Percentiles rank a stretch among this genome's conserved stretches.
phyloP scores from a whole-genome alignment of 257 asterid genomes.

The Euphrasia confusa region DNA sequence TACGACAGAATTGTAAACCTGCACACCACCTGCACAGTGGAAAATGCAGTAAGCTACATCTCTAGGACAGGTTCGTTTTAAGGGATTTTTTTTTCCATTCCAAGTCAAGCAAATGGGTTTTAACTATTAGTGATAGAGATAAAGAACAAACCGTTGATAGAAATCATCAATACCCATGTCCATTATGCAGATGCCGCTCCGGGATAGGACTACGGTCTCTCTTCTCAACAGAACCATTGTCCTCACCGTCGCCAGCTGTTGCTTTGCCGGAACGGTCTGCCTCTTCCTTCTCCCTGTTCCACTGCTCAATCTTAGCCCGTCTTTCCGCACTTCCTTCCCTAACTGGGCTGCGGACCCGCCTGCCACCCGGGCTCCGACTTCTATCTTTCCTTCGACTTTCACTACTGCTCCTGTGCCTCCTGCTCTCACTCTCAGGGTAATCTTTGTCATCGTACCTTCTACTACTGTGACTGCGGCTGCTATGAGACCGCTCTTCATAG shows the following conservation, averaged over 20 bases:
- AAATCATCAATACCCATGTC: constrained; percentile 40
- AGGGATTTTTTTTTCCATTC: background rate
- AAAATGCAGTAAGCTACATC: constrained; percentile 76
- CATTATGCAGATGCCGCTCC: constrained; percentile 31
- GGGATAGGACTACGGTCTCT: constrained; percentile 30
- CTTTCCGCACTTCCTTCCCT: constrained; percentile 99
- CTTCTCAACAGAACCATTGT: constrained; percentile 19
- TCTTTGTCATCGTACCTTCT: constrained; percentile 76
- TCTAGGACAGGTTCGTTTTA: constrained; percentile 24
- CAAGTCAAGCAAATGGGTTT: constrained; percentile 4
- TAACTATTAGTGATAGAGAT: background rate
- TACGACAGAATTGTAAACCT: constrained; percentile 75
- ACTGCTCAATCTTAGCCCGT: constrained; percentile 88
- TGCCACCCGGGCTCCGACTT: constrained; percentile 68
- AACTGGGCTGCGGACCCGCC: constrained; percentile 64
- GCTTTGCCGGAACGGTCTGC: constrained; percentile 42
- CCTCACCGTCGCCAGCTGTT: constrained; percentile 24
- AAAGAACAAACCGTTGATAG: constrained; percentile 55
- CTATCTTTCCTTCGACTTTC: constrained; percentile 61
- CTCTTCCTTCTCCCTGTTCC: constrained; percentile 93
- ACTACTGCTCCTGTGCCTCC: constrained; percentile 58
- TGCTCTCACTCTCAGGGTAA: constrained; percentile 69
- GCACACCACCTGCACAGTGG: constrained; percentile 99
- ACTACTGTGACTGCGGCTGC: constrained; percentile 61
- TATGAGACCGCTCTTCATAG: constrained; percentile 71